Evolutionary conservation across 2,329 filamentous ascomycete genomes (phyloP), one percentile per base, ranked within the genome.

Genomic region (Saccharata proteae): DNA sequence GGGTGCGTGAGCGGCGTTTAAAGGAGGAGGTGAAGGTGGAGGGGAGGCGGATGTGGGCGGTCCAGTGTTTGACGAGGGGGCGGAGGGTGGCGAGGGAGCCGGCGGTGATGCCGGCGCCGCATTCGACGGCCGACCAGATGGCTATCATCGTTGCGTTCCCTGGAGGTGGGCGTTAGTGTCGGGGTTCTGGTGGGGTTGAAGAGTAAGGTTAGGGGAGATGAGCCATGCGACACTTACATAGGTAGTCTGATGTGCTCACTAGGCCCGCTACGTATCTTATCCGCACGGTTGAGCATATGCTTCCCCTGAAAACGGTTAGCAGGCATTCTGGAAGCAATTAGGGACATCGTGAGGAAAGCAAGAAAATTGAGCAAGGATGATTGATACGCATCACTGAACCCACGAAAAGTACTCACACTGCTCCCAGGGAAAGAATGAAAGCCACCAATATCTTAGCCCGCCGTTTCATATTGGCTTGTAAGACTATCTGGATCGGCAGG

Each of bases 381-480:
- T n/a, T n/a, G n/a, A n/a, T n/a, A n/a, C n/a, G n/a, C n/a, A n/a
- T n/a, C n/a, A n/a, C n/a, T n/a, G n/a, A n/a, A n/a, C n/a, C n/a
- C n/a, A n/a, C n/a, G n/a, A n/a, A 17, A n/a, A 3, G 6, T 11
- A 40, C 46, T 34, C 38, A 54, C 50, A 48, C 33, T 16, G 51
- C 43, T 21, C 46, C 52, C 47, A 77, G 57, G 6, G 59, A 59
- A 34, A 77, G 51, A 22, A 77, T 60, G 12, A 62, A 54, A 9
- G 65, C 62, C 15, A 75, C 52, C 0, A 67, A 66, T 7, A 64
- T 23, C 43, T 75, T 77, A 2, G 61, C 62, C 29, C 56, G 58
- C 9, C 42, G 42, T 26, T 63, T 59, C 64, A 77, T 74, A 36
- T 71, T 65, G 23, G 74, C 48, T 18, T 65, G 61, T 55, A 60